Evolutionary conservation across 495 filamentous ascomycete species (phyloP).

Genomic region (Filosporella fistucella): DNA sequence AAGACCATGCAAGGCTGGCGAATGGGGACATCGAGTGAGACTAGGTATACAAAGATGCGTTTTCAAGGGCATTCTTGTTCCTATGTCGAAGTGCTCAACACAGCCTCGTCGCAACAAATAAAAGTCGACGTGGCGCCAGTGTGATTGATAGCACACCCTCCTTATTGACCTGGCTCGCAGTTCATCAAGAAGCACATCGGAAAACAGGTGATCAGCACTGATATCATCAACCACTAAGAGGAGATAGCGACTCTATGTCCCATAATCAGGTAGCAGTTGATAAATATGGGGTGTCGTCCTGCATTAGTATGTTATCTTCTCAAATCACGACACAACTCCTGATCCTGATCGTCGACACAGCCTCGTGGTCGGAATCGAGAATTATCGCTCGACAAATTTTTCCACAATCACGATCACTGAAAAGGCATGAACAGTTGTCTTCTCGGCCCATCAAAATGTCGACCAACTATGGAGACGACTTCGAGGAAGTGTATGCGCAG

Average conservation of each 20-base stretch:
- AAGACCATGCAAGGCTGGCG: slow-evolving; percentile 5
- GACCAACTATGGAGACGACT: no score
- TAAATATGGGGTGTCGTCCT: not conserved
- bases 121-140: slow-evolving; percentile 6
- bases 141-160: not conserved
- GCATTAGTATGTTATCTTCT: not conserved
- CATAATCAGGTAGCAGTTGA: not conserved
- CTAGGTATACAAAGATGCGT: not conserved
- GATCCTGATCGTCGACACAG: not conserved
- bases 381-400: not conserved
- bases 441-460: no score
- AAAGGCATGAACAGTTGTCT: not conserved
- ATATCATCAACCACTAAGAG: slow-evolving; percentile 1
- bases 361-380: not conserved
- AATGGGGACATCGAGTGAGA: not conserved
- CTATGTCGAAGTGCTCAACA: not conserved
- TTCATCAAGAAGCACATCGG: not conserved
- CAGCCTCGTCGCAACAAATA: not conserved
- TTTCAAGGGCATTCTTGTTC: not conserved
- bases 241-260: not conserved
- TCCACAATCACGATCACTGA: not conserved
- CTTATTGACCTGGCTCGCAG: not conserved
- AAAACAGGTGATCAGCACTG: not conserved
- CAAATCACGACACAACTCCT: no score
- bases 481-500: no score